These are phyloP conservation scores for Boletus nobilissimus DNA, from an alignment of 1,284 basidiomycete species.

Conservation along the genomic window DNA sequence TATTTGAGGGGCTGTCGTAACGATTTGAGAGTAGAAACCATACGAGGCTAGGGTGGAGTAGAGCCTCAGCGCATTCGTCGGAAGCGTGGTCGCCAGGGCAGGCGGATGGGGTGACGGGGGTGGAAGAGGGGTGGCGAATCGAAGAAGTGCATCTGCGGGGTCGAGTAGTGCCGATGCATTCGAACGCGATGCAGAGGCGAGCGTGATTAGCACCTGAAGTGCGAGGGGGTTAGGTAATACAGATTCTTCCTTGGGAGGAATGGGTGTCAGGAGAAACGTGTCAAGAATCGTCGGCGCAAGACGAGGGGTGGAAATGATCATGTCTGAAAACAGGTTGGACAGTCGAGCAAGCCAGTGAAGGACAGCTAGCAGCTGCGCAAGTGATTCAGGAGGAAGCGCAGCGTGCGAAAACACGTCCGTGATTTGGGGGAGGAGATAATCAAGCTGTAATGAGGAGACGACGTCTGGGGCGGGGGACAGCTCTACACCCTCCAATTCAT, in stretches of 20 bases:
- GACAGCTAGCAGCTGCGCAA: constrained; percentile 69
- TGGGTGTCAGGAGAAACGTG: constrained; percentile 65
- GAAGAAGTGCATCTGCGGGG: constrained; percentile 73
- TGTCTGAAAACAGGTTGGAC: constrained; percentile 62
- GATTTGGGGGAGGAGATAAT: constrained; percentile 65
- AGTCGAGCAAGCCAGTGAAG: constrained; percentile 70
- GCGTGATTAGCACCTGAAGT: constrained; percentile 67
- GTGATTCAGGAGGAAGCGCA: constrained; percentile 59
- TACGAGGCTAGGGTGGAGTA: constrained; percentile 79
- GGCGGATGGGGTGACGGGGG: constrained; percentile 58
- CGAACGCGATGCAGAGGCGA: constrained; percentile 72
- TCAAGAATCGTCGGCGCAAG: constrained; percentile 65
- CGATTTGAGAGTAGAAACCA: constrained; percentile 77
- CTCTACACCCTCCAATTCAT: constrained; percentile 61
- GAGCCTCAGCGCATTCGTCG: constrained; percentile 69
- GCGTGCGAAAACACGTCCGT: constrained; percentile 52
- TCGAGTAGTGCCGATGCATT: constrained; percentile 71
- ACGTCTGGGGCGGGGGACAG: constrained; percentile 36
- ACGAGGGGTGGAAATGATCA: constrained; percentile 62
- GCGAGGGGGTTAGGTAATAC: constrained; percentile 61
- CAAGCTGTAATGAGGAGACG: constrained; percentile 62
- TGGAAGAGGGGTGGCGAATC: constrained; percentile 76
- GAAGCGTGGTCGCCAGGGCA: constrained; percentile 59
- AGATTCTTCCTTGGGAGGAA: constrained; percentile 48
- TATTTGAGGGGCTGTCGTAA: constrained; percentile 68